These are phyloP conservation scores for Aspergillus proliferans DNA, from an alignment of 2,329 filamentous ascomycete species.

Conservation along the genomic window DNA sequence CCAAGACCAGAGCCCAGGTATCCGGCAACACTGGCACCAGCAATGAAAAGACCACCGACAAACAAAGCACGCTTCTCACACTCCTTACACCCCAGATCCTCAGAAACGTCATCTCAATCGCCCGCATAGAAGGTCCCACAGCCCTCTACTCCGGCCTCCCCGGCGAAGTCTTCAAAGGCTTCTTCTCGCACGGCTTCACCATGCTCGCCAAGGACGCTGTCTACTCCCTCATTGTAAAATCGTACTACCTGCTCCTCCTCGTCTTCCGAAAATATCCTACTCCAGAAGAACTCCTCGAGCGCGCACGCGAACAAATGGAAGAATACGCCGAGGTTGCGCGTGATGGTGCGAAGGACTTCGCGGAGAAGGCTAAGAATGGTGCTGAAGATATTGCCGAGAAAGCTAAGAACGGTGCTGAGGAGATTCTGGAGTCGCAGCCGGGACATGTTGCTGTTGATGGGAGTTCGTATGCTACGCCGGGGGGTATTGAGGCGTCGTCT, in stretches of 20 bases:
- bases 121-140: conserved; percentile 57
- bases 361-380: conserved; percentile 22
- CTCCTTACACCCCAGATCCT: conserved; percentile 51
- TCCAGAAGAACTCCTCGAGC: conserved; percentile 35
- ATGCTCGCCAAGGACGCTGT: conserved; percentile 80
- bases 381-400: conserved; percentile 21
- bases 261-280: conserved; percentile 39
- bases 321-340: conserved; percentile 37
- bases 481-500: background rate
- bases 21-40: conserved; percentile 2
- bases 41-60: conserved; percentile 11
- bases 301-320: conserved; percentile 35
- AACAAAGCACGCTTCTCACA: conserved; percentile 4
- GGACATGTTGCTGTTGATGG: conserved; percentile 8
- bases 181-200: conserved; percentile 78
- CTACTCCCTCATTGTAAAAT: conserved; percentile 63
- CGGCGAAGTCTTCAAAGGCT: conserved; percentile 73
- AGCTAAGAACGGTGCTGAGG: conserved; percentile 11
- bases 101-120: conserved; percentile 53
- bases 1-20: conserved; percentile 72
- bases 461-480: conserved; percentile 2
- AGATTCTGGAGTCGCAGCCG: conserved; percentile 1
- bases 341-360: conserved; percentile 32
- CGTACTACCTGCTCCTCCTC: conserved; percentile 62
- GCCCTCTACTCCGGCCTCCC: conserved; percentile 71